Evolutionary conservation across 805 yeast species (phyloP).

Genomic region (Soucietia sequanensis): DNA sequence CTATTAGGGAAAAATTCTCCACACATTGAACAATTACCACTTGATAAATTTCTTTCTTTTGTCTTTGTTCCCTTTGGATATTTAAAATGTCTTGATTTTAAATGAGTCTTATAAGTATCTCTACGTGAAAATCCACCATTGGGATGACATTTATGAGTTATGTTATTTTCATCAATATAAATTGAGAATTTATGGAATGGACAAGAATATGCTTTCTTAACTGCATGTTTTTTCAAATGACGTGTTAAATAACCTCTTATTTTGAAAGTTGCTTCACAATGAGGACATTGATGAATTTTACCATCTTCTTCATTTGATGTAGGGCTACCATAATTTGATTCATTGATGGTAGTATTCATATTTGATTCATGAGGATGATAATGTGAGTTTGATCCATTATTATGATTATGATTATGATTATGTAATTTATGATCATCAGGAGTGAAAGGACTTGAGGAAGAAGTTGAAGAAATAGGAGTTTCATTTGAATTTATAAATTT

Average conservation of each 20-base stretch:
- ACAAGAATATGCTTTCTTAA: constrained; percentile 51
- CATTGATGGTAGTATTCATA: too few relatives aligned
- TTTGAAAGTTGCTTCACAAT: constrained; percentile 48
- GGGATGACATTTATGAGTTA: constrained; percentile 50
- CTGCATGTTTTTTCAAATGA: constrained; percentile 52
- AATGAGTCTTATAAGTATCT: constrained; percentile 58
- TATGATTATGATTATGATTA: too few relatives aligned
- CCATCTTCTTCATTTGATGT: constrained; percentile 13
- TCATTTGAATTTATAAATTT: constrained; percentile 8
- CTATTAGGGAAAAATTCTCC: constrained; percentile 48
- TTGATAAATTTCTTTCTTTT: constrained; percentile 38
- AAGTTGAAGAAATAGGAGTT: constrained; percentile 31
- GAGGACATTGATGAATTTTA: constrained; percentile 42
- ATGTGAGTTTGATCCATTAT: too few relatives aligned
- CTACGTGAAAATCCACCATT: constrained; percentile 59
- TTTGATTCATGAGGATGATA: too few relatives aligned
- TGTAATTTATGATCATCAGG: constrained; percentile 11
- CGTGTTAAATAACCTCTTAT: constrained; percentile 55
- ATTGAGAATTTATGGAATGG: constrained; percentile 46
- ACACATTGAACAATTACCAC: constrained; percentile 57
- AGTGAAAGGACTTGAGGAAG: constrained; percentile 21
- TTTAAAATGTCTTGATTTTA: constrained; percentile 54
- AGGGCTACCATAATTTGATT: constrained; percentile 4
- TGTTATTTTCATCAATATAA: constrained; percentile 38
- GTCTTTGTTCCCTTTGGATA: constrained; percentile 57